Evolutionary conservation across 2,329 filamentous ascomycete genomes (phyloP).

Genomic region (Gliomastix tumulicola): DNA sequence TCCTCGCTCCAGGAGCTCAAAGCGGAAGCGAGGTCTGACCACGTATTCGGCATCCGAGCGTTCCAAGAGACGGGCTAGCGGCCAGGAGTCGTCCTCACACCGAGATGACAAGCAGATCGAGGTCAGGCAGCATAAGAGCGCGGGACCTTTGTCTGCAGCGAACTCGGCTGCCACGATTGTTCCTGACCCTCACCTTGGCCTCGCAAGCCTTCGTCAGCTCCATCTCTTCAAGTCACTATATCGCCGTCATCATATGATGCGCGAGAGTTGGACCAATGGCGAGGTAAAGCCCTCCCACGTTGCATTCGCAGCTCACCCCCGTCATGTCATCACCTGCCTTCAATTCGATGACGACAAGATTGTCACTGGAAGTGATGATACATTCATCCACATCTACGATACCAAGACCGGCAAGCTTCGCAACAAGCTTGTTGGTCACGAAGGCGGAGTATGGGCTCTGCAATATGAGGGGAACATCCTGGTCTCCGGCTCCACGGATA

Average conservation of each 20-base stretch:
- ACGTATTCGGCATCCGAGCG: constrained; percentile 38
- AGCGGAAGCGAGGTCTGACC: constrained; percentile 47
- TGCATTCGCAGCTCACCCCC: constrained; percentile 91
- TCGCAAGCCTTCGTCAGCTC: constrained; percentile 71
- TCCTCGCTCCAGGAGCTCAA: constrained; percentile 40
- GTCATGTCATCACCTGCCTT: constrained; percentile 94
- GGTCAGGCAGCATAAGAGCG: constrained; percentile 50
- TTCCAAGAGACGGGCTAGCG: constrained; percentile 45
- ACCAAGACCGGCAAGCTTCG: constrained; percentile 86
- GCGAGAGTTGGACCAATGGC: constrained; percentile 85
- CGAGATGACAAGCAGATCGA: constrained; percentile 35
- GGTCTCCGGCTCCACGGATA: constrained; percentile 92
- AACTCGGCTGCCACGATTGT: constrained; percentile 77
- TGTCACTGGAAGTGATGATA: constrained; percentile 94
- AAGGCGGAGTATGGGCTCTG: constrained; percentile 94
- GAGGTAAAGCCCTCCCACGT: constrained; percentile 82
- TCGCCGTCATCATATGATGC: constrained; percentile 84
- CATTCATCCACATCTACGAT: constrained; percentile 95
- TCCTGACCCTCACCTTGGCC: constrained; percentile 71
- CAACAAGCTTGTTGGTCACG: constrained; percentile 82
- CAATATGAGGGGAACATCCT: constrained; percentile 94
- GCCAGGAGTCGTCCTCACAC: constrained; percentile 33
- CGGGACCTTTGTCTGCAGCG: constrained; percentile 81
- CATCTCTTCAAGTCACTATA: constrained; percentile 97
- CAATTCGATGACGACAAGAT: constrained; percentile 99